These are phyloP conservation scores for Albizia julibrissin DNA, from an alignment of 306 rosid genomes.

Conservation along the genomic window DNA sequence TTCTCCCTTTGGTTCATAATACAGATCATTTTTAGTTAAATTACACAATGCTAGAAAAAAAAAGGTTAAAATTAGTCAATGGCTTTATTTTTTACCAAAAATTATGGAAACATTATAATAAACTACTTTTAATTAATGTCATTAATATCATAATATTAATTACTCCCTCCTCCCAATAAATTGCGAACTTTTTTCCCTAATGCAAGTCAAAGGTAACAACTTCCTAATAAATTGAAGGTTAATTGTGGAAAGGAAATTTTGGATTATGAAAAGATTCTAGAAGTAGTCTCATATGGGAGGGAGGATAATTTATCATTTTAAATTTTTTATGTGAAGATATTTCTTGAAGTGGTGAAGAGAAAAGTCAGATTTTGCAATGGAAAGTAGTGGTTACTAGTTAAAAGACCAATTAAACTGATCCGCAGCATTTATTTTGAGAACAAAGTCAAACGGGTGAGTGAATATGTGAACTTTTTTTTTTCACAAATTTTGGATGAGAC, in stretches of 20 bases:
- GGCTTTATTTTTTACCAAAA: neutral
- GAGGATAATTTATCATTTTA: neutral
- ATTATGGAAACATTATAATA: neutral
- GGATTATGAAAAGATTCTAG: neutral
- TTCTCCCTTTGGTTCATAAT: too few species aligned
- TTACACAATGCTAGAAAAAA: too few species aligned
- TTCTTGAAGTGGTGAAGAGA: neutral
- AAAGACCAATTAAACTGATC: neutral
- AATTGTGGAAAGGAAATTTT: neutral
- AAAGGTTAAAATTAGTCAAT: neutral
- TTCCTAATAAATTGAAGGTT: neutral
- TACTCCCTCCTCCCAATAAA: neutral
- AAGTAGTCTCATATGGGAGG: neutral
- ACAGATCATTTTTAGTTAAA: neutral
- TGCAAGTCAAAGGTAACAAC: neutral
- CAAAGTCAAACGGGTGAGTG: neutral
- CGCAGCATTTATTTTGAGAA: neutral
- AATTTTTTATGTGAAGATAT: neutral
- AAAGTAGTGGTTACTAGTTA: neutral
- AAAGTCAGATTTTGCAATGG: neutral
- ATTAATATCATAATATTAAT: neutral
- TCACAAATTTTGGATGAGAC: neutral
- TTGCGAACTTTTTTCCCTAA: neutral
- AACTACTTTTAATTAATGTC: neutral
- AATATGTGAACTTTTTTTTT: neutral